phyloP scores from a whole-genome alignment of 106 monocot genomes.

The Iris macrosiphon region DNA sequence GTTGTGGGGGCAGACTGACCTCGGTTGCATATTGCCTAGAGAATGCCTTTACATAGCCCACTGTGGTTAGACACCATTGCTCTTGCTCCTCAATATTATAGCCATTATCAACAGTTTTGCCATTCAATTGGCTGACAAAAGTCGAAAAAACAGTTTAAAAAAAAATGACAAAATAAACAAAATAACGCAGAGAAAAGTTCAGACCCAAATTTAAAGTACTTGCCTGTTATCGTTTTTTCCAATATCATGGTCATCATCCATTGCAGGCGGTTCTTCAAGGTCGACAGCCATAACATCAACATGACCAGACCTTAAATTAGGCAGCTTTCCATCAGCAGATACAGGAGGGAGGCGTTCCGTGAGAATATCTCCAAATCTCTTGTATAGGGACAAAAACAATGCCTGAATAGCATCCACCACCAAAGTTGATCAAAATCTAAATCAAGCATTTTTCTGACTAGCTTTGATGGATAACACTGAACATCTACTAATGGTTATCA shows the following conservation, averaged over 20 bases:
- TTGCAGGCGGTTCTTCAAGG: conserved; percentile 42
- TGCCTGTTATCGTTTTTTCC: conserved; percentile 24
- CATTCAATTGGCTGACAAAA: conserved; percentile 27
- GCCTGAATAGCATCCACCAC: conserved; percentile 31
- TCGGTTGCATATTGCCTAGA: conserved; percentile 87
- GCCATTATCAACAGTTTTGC: conserved; percentile 16
- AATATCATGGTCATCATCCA: conserved; percentile 67
- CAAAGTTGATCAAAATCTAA: neutral
- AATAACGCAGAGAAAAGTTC: neutral
- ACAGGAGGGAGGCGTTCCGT: conserved; percentile 48
- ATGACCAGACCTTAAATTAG: conserved; percentile 21
- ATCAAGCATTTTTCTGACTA: too few species aligned
- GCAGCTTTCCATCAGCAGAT: conserved; percentile 50
- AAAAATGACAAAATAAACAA: neutral
- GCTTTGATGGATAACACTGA: too few species aligned
- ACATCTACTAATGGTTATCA: too few species aligned
- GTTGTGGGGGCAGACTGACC: conserved; percentile 23
- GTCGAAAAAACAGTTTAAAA: neutral
- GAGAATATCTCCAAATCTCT: conserved; percentile 54
- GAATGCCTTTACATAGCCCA: conserved; percentile 85
- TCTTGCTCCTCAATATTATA: conserved; percentile 68
- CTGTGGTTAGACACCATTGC: conserved; percentile 83
- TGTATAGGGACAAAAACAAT: conserved; percentile 56
- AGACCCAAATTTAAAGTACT: neutral
- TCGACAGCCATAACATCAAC: conserved; percentile 39